Conservation (phyloP, 176 grass and related monocot genomes). For the Tillandsia fasciculata region DNA sequence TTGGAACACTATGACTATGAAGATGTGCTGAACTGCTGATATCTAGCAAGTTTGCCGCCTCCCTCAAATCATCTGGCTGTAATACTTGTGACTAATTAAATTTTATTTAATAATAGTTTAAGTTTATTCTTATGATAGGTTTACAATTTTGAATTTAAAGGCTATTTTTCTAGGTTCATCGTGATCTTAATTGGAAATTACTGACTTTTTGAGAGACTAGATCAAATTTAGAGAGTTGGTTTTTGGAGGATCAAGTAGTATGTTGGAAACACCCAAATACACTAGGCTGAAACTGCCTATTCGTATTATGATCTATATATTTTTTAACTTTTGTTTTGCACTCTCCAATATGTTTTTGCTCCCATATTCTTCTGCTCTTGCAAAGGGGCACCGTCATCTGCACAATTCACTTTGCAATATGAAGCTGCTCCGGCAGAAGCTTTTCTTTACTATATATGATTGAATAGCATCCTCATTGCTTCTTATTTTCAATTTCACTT, state of each 20-base stretch:
- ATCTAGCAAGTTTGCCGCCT: no score
- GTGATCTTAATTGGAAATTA: neutral
- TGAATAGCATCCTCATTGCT: neutral
- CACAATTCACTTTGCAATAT: neutral
- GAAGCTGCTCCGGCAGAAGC: slow-evolving; percentile 7
- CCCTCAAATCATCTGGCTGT: neutral
- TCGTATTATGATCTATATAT: slow-evolving; percentile 7
- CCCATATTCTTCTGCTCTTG: slow-evolving; percentile 4
- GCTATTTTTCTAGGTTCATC: neutral
- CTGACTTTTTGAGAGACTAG: neutral
- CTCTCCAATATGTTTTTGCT: neutral
- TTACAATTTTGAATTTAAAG: neutral
- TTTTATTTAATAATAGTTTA: no score
- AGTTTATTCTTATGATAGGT: no score
- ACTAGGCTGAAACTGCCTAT: no score
- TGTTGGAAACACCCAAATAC: no score
- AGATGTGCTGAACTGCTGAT: no score
- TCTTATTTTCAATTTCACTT: neutral
- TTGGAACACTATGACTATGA: no score
- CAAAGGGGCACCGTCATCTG: neutral
- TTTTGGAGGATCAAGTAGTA: no score
- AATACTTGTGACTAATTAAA: neutral
- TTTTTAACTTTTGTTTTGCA: slow-evolving; percentile 18
- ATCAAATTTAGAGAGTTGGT: neutral
- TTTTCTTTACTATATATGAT: neutral